Conservation (phyloP, 2,329 filamentous ascomycete genomes). For the Ascochyta clinopodiicola region DNA sequence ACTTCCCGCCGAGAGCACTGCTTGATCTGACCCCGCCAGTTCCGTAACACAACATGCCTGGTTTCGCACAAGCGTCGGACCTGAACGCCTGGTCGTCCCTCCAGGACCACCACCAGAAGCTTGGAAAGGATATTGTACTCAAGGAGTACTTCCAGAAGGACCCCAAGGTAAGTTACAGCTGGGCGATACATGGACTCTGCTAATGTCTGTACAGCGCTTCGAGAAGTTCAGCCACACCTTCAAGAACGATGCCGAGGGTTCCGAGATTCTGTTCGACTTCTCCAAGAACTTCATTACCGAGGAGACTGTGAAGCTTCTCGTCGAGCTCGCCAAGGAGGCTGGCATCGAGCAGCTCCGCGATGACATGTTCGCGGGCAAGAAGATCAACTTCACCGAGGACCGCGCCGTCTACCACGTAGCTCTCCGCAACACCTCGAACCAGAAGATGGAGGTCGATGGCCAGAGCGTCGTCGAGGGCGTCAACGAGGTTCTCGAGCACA, state of each 20-base stretch:
- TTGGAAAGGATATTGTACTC: slow-evolving; percentile 88
- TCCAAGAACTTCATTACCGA: slow-evolving; percentile 98
- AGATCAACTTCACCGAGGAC: slow-evolving; percentile 99
- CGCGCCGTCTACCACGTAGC: slow-evolving; percentile 96
- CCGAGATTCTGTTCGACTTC: slow-evolving; percentile 96
- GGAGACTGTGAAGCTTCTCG: slow-evolving; percentile 84
- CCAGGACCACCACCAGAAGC: slow-evolving; percentile 84
- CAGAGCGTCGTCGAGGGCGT: slow-evolving; percentile 94
- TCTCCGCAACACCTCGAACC: slow-evolving; percentile 85
- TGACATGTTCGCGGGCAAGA: slow-evolving; percentile 95
- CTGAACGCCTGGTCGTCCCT: slow-evolving; percentile 89
- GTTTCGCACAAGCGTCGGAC: slow-evolving; percentile 83
- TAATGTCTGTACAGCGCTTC: slow-evolving; percentile 68
- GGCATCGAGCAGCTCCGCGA: slow-evolving; percentile 92
- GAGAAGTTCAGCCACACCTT: slow-evolving; percentile 89
- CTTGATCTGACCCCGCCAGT: slow-evolving; percentile 27
- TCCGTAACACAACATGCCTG: slow-evolving; percentile 55
- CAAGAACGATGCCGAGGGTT: slow-evolving; percentile 75
- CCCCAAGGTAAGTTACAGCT: slow-evolving; percentile 51
- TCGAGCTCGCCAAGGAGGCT: slow-evolving; percentile 91
- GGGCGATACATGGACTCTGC: not conserved
- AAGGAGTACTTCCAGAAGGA: slow-evolving; percentile 93
- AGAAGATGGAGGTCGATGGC: slow-evolving; percentile 83
- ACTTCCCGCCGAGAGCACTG: slow-evolving; percentile 13
- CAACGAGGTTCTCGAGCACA: slow-evolving; percentile 89